Evolutionary conservation across 2,329 filamentous ascomycete species (phyloP), one percentile per base, ranked within the genome.

Genomic region (Ampelomyces quisqualis): DNA sequence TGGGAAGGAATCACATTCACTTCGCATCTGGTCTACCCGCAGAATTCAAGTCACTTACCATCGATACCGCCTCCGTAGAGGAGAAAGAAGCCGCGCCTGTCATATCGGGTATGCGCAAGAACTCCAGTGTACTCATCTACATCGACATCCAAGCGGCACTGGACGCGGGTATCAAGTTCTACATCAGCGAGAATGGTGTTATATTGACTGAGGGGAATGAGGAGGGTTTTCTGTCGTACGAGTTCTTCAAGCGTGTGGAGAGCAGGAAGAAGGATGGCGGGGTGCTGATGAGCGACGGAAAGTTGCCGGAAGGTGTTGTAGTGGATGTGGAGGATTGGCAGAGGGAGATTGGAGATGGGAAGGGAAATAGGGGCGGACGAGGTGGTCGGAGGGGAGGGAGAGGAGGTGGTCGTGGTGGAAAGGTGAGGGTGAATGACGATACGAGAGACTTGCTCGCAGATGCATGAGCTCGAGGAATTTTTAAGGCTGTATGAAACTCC

Each of bases 1-100:
- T 97, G 93, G 76, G 75, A 0, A 72, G 93, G 38, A 94, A 86
- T 49, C 91, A 97, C 61, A 85, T 97, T 19, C 93, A 98, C 70
- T 95, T 93, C 64, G 87, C 88, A 2, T 81, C 82, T 5, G 89
- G 88, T 0, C 72, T 90, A 9, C 82, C 86, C 4, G 57, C 58
- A 4, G 71, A 70, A 0, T 74, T 75, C 55, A 64, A 52, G 21
- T 22, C 47, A 4, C 40, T 57, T 3, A 23, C 32, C 27, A 18
- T 47, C 1, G 21, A 38, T 3, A 34, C 44, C 37, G 63, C 63
- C 37, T 53, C 53, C 27, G 53, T 45, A 7, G 44, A 57, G 14
- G 53, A 43, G 22, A 47, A 58, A 52, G 54, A 54, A n/a, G 51
- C 58, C 1, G 55, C 57, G n/a, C 64, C 64, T 0, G 86, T 90